phyloP scores from a whole-genome alignment of 345 rosid species.

The Cardiospermum halicacabum region DNA sequence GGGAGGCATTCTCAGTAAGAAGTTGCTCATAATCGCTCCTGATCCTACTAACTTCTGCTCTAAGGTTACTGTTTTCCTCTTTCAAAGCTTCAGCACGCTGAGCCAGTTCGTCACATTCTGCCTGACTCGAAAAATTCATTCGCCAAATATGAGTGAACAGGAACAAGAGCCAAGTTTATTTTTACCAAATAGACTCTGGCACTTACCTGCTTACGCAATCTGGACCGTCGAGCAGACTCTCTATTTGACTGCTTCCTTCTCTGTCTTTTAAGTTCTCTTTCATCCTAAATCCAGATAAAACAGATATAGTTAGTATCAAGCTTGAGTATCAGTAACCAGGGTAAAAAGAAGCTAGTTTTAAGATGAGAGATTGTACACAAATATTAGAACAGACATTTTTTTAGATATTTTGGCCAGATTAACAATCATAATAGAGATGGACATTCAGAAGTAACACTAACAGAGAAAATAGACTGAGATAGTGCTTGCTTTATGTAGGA shows the following conservation, averaged over 20 bases:
- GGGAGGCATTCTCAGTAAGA: slow-evolving; percentile 62
- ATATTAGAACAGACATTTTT: not conserved
- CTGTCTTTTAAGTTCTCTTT: slow-evolving; percentile 90
- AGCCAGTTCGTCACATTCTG: slow-evolving; percentile 97
- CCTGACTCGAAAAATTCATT: slow-evolving; percentile 48
- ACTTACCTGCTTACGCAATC: slow-evolving; percentile 97
- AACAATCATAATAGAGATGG: not conserved
- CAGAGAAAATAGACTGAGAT: not conserved
- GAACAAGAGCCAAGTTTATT: not conserved
- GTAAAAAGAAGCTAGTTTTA: not conserved
- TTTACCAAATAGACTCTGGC: not conserved
- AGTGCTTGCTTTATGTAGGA: not conserved
- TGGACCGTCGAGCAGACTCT: slow-evolving; percentile 95
- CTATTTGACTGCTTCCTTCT: slow-evolving; percentile 97
- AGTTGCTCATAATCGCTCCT: slow-evolving; percentile 80
- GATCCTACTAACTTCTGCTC: slow-evolving; percentile 76
- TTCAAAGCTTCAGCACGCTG: slow-evolving; percentile 76
- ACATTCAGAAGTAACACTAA: not conserved
- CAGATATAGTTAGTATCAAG: not conserved
- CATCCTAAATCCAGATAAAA: slow-evolving; percentile 50
- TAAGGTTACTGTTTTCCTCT: slow-evolving; percentile 78
- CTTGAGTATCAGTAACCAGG: not conserved
- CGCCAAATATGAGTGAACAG: not conserved
- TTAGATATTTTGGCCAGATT: not conserved
- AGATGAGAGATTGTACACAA: not conserved